phyloP scores from a whole-genome alignment of 2,329 filamentous ascomycete species.

The Amauroascus verrucosus region DNA sequence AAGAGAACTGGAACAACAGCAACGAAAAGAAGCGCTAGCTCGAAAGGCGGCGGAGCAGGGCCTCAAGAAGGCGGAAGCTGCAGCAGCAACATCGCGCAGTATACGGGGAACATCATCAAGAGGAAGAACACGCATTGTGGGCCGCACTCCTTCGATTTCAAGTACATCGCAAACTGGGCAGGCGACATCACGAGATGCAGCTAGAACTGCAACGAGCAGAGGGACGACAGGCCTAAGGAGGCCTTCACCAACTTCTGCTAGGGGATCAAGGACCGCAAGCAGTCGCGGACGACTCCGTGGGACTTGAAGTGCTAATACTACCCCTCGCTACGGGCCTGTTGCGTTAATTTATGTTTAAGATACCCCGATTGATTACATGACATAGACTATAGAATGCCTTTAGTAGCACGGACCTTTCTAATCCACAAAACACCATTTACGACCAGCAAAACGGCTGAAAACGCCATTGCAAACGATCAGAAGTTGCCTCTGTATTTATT shows the following conservation, averaged over 20 bases:
- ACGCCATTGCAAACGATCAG: too few species aligned
- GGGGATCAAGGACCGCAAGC: constrained; percentile 29
- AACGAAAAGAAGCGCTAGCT: constrained; percentile 59
- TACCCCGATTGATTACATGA: neutral
- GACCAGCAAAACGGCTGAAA: too few species aligned
- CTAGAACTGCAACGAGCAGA: constrained; percentile 23
- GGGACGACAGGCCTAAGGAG: constrained; percentile 26
- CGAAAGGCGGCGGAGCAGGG: constrained; percentile 43
- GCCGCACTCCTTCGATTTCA: constrained; percentile 30
- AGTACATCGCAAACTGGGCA: constrained; percentile 18
- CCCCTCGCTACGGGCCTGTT: neutral
- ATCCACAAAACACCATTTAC: neutral
- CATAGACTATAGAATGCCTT: neutral
- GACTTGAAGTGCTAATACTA: neutral
- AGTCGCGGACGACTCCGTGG: constrained; percentile 26
- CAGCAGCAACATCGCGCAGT: constrained; percentile 24
- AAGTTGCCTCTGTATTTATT: too few species aligned
- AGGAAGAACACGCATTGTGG: constrained; percentile 22
- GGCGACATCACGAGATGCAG: constrained; percentile 16
- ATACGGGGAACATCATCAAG: constrained; percentile 20
- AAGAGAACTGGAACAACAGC: constrained; percentile 66
- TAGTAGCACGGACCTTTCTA: neutral
- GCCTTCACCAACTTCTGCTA: constrained; percentile 32
- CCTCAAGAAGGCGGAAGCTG: constrained; percentile 29
- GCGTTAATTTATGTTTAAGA: neutral